Evolutionary conservation across 495 filamentous ascomycete genomes (phyloP).

Genomic region (Xeromyces bisporus): DNA sequence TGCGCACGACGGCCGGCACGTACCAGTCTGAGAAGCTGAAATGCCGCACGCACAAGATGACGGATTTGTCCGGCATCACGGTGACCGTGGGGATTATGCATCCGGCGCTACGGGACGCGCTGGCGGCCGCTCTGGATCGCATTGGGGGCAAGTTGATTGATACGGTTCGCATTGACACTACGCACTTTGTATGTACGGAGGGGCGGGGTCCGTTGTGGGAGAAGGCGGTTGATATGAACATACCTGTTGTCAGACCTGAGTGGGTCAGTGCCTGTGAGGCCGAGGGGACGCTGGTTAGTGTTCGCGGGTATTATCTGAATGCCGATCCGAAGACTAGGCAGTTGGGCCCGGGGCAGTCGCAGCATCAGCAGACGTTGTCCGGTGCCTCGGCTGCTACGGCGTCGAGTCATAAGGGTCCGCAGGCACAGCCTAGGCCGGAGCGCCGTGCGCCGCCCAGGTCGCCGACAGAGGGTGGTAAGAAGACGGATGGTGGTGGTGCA

Average conservation of each 20-base stretch:
- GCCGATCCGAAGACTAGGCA: slow-evolving; percentile 55
- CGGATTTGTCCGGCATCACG: slow-evolving; percentile 88
- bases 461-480: too few species aligned
- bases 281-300: slow-evolving; percentile 83
- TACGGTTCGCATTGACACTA: slow-evolving; percentile 87
- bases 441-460: too few species aligned
- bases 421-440: slow-evolving; percentile 6
- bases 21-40: slow-evolving; percentile 66
- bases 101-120: slow-evolving; percentile 50
- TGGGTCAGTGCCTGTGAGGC: slow-evolving; percentile 92
- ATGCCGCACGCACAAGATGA: slow-evolving; percentile 96
- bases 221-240: slow-evolving; percentile 92
- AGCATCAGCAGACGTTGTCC: slow-evolving; percentile 27
- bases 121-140: slow-evolving; percentile 58
- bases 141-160: slow-evolving; percentile 91
- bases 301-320: slow-evolving; percentile 88
- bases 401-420: slow-evolving; percentile 10
- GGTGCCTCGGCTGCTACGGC: slow-evolving; percentile 12
- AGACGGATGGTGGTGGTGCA: too few species aligned
- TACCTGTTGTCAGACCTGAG: slow-evolving; percentile 92
- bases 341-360: slow-evolving; percentile 30
- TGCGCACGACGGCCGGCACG: slow-evolving; percentile 82
- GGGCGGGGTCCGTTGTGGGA: slow-evolving; percentile 83
- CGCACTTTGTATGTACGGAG: slow-evolving; percentile 97
- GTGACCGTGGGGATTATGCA: slow-evolving; percentile 83